These are phyloP conservation scores for Triangularia setosa DNA, from an alignment of 2,329 filamentous ascomycete genomes.

Conservation along the genomic window DNA sequence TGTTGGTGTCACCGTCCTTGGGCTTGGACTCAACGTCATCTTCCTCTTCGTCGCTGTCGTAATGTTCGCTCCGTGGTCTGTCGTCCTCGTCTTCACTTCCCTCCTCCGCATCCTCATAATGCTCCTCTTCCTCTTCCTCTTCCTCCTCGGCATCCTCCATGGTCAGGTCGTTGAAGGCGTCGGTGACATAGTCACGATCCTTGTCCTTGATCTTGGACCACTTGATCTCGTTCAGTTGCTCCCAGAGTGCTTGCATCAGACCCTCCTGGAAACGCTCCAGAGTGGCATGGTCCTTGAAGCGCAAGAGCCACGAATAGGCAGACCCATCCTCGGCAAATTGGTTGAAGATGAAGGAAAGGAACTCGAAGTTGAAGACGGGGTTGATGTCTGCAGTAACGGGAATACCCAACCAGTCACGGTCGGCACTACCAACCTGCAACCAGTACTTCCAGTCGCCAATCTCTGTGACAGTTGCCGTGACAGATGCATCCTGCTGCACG, in stretches of 20 bases:
- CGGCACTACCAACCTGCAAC: constrained; percentile 75
- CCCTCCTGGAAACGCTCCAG: constrained; percentile 89
- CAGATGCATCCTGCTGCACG: constrained; percentile 68
- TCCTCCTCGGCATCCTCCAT: constrained; percentile 73
- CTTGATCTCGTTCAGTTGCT: constrained; percentile 89
- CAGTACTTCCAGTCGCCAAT: constrained; percentile 92
- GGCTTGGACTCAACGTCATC: constrained; percentile 73
- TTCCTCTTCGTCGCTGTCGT: constrained; percentile 60
- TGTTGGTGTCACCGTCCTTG: constrained; percentile 72
- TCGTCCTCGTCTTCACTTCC: constrained; percentile 56
- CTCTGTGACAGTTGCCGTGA: constrained; percentile 78
- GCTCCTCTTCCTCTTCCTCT: constrained; percentile 42
- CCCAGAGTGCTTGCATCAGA: constrained; percentile 93
- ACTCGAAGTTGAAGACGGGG: constrained; percentile 98
- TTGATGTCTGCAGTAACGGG: constrained; percentile 87
- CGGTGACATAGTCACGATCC: constrained; percentile 89
- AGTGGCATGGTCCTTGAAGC: constrained; percentile 79
- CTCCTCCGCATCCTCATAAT: constrained; percentile 49
- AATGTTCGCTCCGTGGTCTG: constrained; percentile 53
- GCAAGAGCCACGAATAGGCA: constrained; percentile 91
- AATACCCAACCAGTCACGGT: constrained; percentile 82
- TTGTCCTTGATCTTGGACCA: constrained; percentile 91
- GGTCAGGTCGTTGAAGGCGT: constrained; percentile 89
- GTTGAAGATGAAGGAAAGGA: constrained; percentile 98
- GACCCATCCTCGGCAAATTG: constrained; percentile 85